Evolutionary conservation across 164 flowering plant species (phyloP), one percentile per base, ranked within the genome.

Genomic region (Paratinospora sagittata): DNA sequence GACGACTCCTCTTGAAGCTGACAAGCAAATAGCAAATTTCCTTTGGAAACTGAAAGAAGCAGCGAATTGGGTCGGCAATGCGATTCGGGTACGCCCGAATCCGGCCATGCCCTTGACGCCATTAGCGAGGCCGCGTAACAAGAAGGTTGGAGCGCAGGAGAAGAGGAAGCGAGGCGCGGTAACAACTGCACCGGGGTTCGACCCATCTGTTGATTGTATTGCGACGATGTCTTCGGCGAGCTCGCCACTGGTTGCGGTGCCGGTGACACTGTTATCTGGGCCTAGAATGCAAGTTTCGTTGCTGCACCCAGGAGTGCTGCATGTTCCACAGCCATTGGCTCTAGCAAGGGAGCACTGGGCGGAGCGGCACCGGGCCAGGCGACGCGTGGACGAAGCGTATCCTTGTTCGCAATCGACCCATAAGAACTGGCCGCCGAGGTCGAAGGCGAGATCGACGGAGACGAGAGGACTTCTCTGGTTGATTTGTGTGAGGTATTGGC

Each of bases 51-150:
- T 62, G 33, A 82, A 77, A 0, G 63, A 70, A 0, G 76, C 58
- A 9, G 83, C 72, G 24, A 82, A 67, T 45, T 72, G 80, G 3
- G 76, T 49, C 0, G 81, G 85, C 17, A 77, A 23, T 0, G 63
- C 77, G 9, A 82, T 78, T 2, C 27, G 45, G 12, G 71, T 67
- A 34, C 76, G 23, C 3, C 83, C 85, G n/a, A n/a, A n/a, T n/a
- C n/a, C n/a, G n/a, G n/a, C n/a, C n/a, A n/a, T n/a, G n/a, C n/a
- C n/a, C n/a, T n/a, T n/a, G n/a, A n/a, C n/a, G n/a, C n/a, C n/a
- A n/a, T n/a, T n/a, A n/a, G n/a, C n/a, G n/a, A n/a, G 0, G 80
- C 71, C 11, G 81, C 85, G 34, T 24, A 80, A 41, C 36, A 83
- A 72, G n/a, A 23, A 75, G 0, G 76, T 67, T 0, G 82, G 57